Evolutionary conservation across 2,329 filamentous ascomycete genomes (phyloP), one percentile per base, ranked within the genome.

Genomic region (Thelonectria rubi): DNA sequence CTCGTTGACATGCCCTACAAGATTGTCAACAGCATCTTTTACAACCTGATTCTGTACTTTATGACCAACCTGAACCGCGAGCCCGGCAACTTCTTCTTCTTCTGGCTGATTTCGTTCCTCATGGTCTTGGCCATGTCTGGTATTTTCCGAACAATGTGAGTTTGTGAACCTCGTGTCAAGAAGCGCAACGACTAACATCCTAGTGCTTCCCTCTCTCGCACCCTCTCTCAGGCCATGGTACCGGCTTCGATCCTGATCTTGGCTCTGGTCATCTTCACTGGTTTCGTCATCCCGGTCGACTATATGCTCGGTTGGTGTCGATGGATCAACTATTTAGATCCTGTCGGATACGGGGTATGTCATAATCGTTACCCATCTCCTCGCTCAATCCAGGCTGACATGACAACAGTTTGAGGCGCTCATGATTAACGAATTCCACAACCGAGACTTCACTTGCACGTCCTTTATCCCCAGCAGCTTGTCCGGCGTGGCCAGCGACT

Each of bases 251-350:
- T 82, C 10, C 66, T 82, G 15, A 69, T 72, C n/a, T 67, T 75
- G 7, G 72, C 71, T 14, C 62, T 78, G 1, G 69, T 76, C 39
- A 69, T 77, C 42, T 78, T 75, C 68, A 86, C 86, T 3, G 86
- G 83, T 60, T 85, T 88, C 63, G 73, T 78, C 20, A 77, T 82
- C 15, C 74, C 75, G 0, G 65, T 70, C 2, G 69, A 74, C 15
- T 74, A 76, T 72, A 91, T 88, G 86, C 80, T 86, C 17, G 85
- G 82, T 0, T 92, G 88, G 88, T 85, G 85, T 48, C 79, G 86
- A 26, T 91, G 89, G 89, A 88, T 91, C 65, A 87, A 86, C 61
- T 90, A 88, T 64, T 75, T 90, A 46, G 84, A 91, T 55, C 87
- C 88, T 1, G 83, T 91, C 15, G 84, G 83, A 0, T 91, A 91